Evolutionary conservation across 2,329 filamentous ascomycete genomes (phyloP), one percentile per base, ranked within the genome.

Genomic region (Dactylonectria macrodidyma): DNA sequence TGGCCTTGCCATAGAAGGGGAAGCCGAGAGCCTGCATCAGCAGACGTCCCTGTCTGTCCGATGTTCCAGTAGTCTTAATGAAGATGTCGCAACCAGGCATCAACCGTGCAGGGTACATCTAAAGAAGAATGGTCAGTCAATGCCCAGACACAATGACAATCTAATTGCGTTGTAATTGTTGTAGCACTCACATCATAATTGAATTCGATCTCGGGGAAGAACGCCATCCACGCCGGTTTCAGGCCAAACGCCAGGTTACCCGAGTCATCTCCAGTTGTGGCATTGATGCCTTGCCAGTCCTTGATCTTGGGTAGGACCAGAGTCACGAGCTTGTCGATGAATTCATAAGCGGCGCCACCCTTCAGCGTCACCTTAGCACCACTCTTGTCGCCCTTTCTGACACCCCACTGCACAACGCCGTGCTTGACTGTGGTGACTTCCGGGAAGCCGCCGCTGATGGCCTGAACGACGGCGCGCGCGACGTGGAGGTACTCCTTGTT

Each of bases 221-320:
- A 85, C 58, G 92, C 90, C 76, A 97, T 90, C 73, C 92, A 90
- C 66, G 94, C 91, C 5, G 91, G 86, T 14, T 87, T 87, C 75
- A 99, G 86, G 73, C 96, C 96, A 80, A 95, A 95, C 10, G 87
- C 88, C 73, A 99, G 87, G 81, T 98, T 98, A 44, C 96, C 96
- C 69, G 92, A 92, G 77, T 90, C 91, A 80, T 99, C 96, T 77
- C 96, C 96, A 46, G 93, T 93, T 50, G 77, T 80, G 66, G 81
- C 86, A 72, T 82, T 78, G 63, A 90, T 77, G 22, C 96, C 96
- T 63, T 89, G 90, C 93, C 94, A 99, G 75, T 99, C 96, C 86
- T 98, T 99, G 82, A 99, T 97, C 78, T 91, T 93, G 46, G 96
- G 96, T 79, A 98, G 87, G 6, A 99, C 95, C 9, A 98, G 86